These are phyloP conservation scores for Erodium moschatum DNA, from an alignment of 441 rosid species.

Conservation along the genomic window DNA sequence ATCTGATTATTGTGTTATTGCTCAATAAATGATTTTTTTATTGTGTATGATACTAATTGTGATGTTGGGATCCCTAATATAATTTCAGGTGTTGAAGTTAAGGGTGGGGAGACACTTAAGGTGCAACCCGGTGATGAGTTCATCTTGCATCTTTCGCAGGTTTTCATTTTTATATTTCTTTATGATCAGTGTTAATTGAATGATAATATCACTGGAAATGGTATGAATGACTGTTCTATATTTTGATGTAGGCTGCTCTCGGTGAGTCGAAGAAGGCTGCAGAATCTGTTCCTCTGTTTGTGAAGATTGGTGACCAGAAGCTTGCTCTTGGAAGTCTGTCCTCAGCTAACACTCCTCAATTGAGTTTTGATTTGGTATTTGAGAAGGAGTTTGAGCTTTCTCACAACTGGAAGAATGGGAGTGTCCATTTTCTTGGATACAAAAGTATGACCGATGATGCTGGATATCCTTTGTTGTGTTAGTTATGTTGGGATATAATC, in stretches of 20 bases:
- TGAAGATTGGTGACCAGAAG: conserved; percentile 38
- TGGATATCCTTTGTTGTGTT: conserved; percentile 34
- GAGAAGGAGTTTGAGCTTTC: conserved; percentile 68
- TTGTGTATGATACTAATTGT: too few relatives aligned
- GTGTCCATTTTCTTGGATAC: conserved; percentile 56
- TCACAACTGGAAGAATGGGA: conserved; percentile 61
- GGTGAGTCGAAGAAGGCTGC: conserved; percentile 50
- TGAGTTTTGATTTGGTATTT: conserved; percentile 50
- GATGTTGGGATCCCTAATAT: too few relatives aligned
- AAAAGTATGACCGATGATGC: conserved; percentile 14
- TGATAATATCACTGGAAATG: not conserved
- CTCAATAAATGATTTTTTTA: too few relatives aligned
- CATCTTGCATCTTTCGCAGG: conserved; percentile 65
- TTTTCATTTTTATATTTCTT: conserved; percentile 10
- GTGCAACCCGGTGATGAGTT: conserved; percentile 33
- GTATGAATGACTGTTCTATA: not conserved
- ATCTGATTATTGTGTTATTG: too few relatives aligned
- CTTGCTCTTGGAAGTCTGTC: conserved; percentile 48
- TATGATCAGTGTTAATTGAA: too few relatives aligned
- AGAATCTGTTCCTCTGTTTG: conserved; percentile 35
- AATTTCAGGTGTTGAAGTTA: conserved; percentile 57
- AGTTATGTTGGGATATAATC: not conserved
- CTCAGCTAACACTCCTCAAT: conserved; percentile 45
- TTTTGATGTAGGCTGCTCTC: conserved; percentile 41
- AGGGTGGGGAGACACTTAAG: conserved; percentile 56